Evolutionary conservation across 345 rosid genomes (phyloP), one percentile per base, ranked within the genome.

Genomic region (Syzygium aqueum): DNA sequence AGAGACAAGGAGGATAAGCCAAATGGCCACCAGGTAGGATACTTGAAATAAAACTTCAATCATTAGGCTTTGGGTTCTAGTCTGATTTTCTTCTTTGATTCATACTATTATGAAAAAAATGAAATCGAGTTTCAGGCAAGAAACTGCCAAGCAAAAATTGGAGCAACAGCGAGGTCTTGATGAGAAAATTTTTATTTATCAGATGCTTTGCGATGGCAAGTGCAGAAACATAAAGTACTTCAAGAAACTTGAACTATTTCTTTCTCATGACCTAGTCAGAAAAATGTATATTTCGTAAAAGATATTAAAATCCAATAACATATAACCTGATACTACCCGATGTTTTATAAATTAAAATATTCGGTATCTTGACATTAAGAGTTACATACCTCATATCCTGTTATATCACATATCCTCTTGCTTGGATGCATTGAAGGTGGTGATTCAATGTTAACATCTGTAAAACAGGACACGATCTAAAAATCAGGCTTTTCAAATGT

Each of bases 371-470:
- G 82, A 73, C 82, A 19, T 19, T 73, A 21, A 87, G 30, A 84
- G 15, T 43, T 46, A 85, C 89, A 83, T 89, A 97, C 99, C 99
- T 94, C 97, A 84, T 56, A 97, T 85, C 99, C 98, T 37, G 99
- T 96, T 43, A 97, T 91, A 89, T 95, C 98, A 86, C 98, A 97
- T 57, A 97, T 94, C 90, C 91, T 94, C 95, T 91, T 94, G 91
- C 95, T 85, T 2, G 99, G 99, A 88, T 93, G 96, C 91, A 94
- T 91, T 7, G 99, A 93, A 50, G 98, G 98, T 28, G 98, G 99
- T 21, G 99, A 94, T 88, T 97, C 99, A 77, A 96, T 95, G 89
- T 92, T 96, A 84, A 93, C 89, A 93, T 96, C 99, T 97, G 93
- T 80, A 87, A 59, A 83, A 30, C 9, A 37, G 21, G 84, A 49